Conservation (phyloP, 148 eudicot genomes). For the Dianthus caryophyllus region DNA sequence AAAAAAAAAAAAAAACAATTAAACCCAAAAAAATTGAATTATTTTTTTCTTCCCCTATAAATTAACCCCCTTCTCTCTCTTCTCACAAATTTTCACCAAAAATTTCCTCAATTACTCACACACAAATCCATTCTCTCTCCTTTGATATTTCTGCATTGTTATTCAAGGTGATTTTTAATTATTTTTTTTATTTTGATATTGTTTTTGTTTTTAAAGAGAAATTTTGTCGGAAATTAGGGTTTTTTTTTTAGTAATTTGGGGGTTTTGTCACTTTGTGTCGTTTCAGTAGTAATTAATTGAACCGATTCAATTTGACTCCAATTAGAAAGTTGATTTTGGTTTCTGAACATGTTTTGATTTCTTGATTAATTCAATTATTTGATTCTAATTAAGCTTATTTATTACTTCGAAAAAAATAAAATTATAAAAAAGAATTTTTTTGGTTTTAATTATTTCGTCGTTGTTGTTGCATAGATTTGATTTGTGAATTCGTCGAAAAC, state of each 20-base stretch:
- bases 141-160: not conserved
- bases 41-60: not conserved
- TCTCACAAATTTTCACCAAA: slow-evolving; percentile 12
- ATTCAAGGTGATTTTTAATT: slow-evolving; percentile 9
- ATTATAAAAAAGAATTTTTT: not conserved
- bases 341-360: slow-evolving; percentile 1
- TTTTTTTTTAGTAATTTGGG: slow-evolving; percentile 13
- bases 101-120: not conserved
- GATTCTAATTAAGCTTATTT: slow-evolving; percentile 4
- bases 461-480: not conserved
- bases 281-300: not conserved
- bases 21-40: not conserved
- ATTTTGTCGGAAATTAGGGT: slow-evolving; percentile 22
- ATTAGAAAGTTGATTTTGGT: not conserved
- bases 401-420: not conserved
- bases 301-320: slow-evolving; percentile 19
- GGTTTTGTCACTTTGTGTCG: not conserved
- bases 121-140: slow-evolving; percentile 18
- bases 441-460: not conserved
- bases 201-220: too few species aligned
- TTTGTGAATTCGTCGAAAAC: slow-evolving; percentile 22
- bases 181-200: not conserved
- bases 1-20: not conserved
- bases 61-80: not conserved
- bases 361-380: slow-evolving; percentile 17